Evolutionary conservation across 2,329 filamentous ascomycete species (phyloP).

Genomic region (Aureobasidium sp.): DNA sequence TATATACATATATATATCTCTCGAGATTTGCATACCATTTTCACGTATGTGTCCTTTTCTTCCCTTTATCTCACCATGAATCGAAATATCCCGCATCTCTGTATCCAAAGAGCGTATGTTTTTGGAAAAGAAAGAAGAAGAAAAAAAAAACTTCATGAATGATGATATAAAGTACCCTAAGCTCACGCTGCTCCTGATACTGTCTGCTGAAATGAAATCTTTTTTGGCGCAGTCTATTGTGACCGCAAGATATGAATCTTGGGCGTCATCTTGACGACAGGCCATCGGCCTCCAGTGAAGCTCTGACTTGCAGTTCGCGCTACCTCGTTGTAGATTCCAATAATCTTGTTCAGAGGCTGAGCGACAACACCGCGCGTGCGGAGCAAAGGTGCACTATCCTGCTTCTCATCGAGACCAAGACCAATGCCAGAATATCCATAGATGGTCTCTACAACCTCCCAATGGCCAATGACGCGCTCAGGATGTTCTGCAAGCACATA

Average conservation of each 20-base stretch:
- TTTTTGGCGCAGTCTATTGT: no score
- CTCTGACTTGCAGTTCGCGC: conserved; percentile 5
- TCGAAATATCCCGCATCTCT: no score
- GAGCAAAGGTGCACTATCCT: conserved; percentile 8
- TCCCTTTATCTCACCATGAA: no score
- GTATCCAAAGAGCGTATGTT: no score
- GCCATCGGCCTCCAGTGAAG: conserved; percentile 16
- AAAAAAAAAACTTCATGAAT: no score
- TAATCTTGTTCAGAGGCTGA: not conserved
- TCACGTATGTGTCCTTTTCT: no score
- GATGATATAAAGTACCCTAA: no score
- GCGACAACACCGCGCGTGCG: not conserved
- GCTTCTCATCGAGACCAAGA: not conserved
- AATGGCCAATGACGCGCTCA: conserved; percentile 42
- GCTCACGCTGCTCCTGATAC: no score
- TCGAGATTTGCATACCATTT: no score
- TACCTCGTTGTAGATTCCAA: not conserved
- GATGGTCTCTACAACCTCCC: conserved; percentile 46
- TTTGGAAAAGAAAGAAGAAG: not conserved
- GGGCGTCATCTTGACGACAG: conserved; percentile 15
- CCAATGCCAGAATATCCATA: conserved; percentile 46
- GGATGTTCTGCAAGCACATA: conserved; percentile 51
- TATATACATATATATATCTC: no score
- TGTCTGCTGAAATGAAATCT: no score
- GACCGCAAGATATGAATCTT: conserved; percentile 40